phyloP scores from a whole-genome alignment of 1,284 basidiomycete genomes.

The Ganoderma meredithae region DNA sequence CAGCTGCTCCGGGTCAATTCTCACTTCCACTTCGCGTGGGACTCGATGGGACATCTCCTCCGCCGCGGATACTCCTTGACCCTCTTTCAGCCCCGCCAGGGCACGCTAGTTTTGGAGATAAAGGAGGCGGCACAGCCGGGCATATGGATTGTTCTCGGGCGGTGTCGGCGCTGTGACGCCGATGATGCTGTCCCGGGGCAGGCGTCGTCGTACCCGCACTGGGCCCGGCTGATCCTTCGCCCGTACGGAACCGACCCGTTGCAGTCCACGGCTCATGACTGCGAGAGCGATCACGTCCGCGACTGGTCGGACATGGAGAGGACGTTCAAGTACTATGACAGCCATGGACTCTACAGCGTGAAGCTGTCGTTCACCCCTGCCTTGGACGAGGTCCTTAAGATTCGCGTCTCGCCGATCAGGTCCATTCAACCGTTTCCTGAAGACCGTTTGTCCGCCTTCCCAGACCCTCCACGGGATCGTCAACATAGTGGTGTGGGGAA shows the following conservation, averaged over 20 bases:
- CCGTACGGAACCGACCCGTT: not conserved
- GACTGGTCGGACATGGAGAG: not conserved
- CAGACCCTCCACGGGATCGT: not conserved
- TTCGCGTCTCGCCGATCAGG: not conserved
- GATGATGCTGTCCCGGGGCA: not conserved
- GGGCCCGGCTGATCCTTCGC: not conserved
- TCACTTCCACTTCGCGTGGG: not conserved
- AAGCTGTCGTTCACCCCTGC: not conserved
- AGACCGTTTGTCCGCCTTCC: not conserved
- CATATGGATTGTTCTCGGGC: not conserved
- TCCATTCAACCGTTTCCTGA: not conserved
- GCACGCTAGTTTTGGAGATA: not conserved
- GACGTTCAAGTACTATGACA: constrained; percentile 1
- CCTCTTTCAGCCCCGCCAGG: not conserved
- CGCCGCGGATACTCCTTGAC: not conserved
- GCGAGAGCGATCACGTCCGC: not conserved
- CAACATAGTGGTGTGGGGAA: not conserved
- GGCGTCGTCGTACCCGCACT: not conserved
- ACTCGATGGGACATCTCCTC: not conserved
- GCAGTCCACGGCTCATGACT: not conserved
- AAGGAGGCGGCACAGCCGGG: not conserved
- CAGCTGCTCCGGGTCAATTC: not conserved
- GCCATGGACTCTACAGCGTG: not conserved
- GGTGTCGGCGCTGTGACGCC: not conserved
- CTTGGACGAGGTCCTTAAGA: not conserved